Percentiles rank a stretch among this genome's conserved stretches.
These are phyloP conservation scores for Pugionium cornutum DNA, from an alignment of 345 rosid genomes.

Conservation along the genomic window DNA sequence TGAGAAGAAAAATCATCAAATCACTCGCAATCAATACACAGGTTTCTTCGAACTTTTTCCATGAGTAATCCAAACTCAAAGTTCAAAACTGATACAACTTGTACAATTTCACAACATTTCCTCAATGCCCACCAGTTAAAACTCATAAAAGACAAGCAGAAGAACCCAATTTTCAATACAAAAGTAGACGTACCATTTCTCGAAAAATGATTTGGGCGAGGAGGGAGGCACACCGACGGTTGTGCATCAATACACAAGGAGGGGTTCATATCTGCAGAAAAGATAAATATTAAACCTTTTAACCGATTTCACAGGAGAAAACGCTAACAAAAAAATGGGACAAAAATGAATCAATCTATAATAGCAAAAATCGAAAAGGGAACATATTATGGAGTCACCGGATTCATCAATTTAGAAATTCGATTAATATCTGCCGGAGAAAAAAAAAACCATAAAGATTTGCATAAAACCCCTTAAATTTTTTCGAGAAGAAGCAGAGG, in stretches of 20 bases:
- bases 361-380: background rate
- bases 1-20: background rate
- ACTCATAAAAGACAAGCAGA: background rate
- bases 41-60: background rate
- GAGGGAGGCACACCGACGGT: constrained; percentile 23
- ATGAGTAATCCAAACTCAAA: constrained; percentile 4
- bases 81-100: background rate
- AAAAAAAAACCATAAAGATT: background rate
- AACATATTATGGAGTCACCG: too few species aligned
- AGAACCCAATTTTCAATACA: background rate
- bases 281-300: constrained; percentile 4
- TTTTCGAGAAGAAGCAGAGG: background rate
- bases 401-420: background rate
- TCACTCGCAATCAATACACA: background rate
- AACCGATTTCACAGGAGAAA: background rate
- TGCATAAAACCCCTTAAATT: background rate
- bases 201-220: constrained; percentile 1
- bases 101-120: background rate
- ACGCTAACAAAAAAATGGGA: background rate
- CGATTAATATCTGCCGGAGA: background rate
- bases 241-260: constrained; percentile 29
- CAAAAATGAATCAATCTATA: background rate
- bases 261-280: constrained; percentile 26
- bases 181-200: constrained; percentile 16
- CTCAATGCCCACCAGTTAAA: background rate